Evolutionary conservation across 345 rosid species (phyloP).

Genomic region (Camelina neglecta): DNA sequence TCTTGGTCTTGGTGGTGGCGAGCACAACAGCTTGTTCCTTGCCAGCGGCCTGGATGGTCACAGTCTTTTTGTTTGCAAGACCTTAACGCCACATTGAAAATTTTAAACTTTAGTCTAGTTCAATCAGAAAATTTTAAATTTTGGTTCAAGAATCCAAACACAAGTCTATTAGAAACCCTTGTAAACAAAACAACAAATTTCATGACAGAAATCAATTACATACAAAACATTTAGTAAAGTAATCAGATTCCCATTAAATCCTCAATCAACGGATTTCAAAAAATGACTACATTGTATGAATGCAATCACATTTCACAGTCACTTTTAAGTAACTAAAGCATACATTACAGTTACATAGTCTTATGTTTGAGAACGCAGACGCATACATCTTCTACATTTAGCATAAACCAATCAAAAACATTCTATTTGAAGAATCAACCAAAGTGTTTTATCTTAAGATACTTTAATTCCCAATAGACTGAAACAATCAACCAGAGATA

Average conservation of each 20-base stretch:
- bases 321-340: too few relatives aligned
- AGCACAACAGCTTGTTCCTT: constrained; percentile 70
- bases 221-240: neutral
- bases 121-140: neutral
- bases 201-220: neutral
- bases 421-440: neutral
- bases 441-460: neutral
- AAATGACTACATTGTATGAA: too few relatives aligned
- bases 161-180: neutral
- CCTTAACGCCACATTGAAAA: constrained; percentile 45
- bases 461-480: neutral
- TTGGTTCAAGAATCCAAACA: neutral
- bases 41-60: constrained; percentile 68
- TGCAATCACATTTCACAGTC: neutral
- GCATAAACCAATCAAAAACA: neutral
- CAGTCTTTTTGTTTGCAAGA: constrained; percentile 82
- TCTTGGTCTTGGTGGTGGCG: constrained; percentile 81
- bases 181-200: too few relatives aligned
- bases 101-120: neutral
- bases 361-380: neutral
- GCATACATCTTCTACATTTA: neutral
- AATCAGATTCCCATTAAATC: neutral
- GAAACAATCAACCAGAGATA: neutral
- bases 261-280: neutral
- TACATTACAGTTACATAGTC: too few relatives aligned